Base-by-base conservation (phyloP, 495 filamentous ascomycete genomes). In the Cairneyella variabilis region DNA sequence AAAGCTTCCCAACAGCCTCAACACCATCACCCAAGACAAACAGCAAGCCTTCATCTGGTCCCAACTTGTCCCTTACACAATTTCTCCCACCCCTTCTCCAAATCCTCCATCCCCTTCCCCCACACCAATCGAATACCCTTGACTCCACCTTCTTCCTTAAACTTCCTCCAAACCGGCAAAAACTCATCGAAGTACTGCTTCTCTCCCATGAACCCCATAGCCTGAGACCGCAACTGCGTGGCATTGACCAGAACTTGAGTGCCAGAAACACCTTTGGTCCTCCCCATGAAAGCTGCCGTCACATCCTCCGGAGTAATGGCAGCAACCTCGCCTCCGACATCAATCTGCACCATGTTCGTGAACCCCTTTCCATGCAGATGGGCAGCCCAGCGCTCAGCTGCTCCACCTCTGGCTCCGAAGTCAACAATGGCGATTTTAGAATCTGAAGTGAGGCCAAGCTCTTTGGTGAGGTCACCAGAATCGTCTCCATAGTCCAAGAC, bases 351-450 rank as follows among this genome's bases (percentile, higher is more conserved):
- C 26, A 65, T 37, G 17, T 69, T 57, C 14, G 10, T 34, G 10
- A 54, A 54, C 8, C 14, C 32, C 7, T 66, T 16, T 3, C 59
- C 28, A 32, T 32, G 26, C 2, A 83, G 47, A 2, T 64, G 45
- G 0, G 59, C 44, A 1, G 64, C 63, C 63, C 78, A 71, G 10
- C 64, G 48, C n/a, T 63, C 51, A 1, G 66, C 58, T 0, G 67
- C 69, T 47, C 63, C 61, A 6, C 54, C 71, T 12, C 80, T 64
- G 0, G 70, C 70, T 12, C 78, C 80, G 58, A 78, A 82, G 56
- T 84, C 76, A 44, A 71, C 54, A 25, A 83, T 53, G 3, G 80
- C 66, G 49, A 83, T 58, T 54, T 75, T 77, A 2, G 39, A 43
- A 5, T 64, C 61, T 27, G 53, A 45, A 5, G 28, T 49, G 8